Percentiles rank a stretch among this genome's conserved stretches.
Conservation (phyloP, 345 rosid genomes). For the Erodium maritimum region DNA sequence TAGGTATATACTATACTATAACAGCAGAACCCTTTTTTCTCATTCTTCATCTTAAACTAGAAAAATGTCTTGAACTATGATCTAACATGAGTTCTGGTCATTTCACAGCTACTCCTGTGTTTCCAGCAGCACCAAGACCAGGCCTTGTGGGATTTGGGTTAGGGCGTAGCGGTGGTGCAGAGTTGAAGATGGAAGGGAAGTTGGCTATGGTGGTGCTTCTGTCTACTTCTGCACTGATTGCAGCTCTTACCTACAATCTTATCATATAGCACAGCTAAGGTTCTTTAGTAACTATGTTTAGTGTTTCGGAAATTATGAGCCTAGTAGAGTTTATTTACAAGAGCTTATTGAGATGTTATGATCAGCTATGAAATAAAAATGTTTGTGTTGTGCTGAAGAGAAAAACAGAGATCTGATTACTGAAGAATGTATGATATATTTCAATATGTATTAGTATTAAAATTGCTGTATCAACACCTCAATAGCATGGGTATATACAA, state of each 20-base stretch:
- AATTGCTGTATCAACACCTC: constrained; percentile 7
- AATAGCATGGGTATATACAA: constrained; percentile 4
- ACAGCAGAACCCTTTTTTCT: not conserved
- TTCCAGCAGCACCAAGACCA: constrained; percentile 3
- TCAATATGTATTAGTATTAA: not conserved
- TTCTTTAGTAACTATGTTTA: not conserved
- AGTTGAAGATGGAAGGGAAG: not conserved
- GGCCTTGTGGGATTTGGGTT: constrained; percentile 2
- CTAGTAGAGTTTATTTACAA: not conserved
- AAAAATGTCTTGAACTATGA: not conserved
- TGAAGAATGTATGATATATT: too few species aligned
- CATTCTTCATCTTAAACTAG: not conserved
- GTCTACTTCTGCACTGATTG: not conserved
- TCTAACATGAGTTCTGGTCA: not conserved
- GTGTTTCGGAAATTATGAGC: not conserved
- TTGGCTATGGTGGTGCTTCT: not conserved
- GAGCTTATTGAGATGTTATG: too few species aligned
- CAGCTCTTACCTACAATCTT: not conserved
- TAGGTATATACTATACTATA: constrained; percentile 16
- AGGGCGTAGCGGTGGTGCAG: not conserved
- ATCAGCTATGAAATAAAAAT: too few species aligned
- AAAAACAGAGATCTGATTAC: not conserved
- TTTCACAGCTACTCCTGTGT: constrained; percentile 9
- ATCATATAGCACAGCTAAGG: not conserved
- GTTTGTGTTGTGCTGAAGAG: too few species aligned